Evolutionary conservation across 2,329 filamentous ascomycete species (phyloP).

Genomic region (Fusarium longipes): DNA sequence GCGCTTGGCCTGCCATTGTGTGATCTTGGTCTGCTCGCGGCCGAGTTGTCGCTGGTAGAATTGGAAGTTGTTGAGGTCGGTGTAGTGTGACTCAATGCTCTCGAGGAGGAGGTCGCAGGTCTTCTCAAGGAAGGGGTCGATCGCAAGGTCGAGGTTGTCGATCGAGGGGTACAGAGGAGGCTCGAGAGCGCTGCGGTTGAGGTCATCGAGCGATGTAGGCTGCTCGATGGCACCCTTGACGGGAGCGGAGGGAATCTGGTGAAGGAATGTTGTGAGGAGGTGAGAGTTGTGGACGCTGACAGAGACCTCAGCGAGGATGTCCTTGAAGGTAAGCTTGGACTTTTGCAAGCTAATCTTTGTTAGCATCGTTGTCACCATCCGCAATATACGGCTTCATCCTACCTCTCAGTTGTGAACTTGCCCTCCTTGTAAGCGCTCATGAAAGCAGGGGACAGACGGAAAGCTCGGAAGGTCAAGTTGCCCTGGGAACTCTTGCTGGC

Average conservation of each 20-base stretch:
- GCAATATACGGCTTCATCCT: slow-evolving; percentile 50
- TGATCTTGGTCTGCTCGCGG: slow-evolving; percentile 96
- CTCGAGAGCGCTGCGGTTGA: slow-evolving; percentile 72
- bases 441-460: slow-evolving; percentile 87
- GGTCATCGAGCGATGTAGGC: slow-evolving; percentile 81
- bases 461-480: slow-evolving; percentile 87
- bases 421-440: slow-evolving; percentile 94
- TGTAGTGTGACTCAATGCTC: slow-evolving; percentile 97
- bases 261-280: slow-evolving; percentile 92
- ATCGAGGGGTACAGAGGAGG: slow-evolving; percentile 85
- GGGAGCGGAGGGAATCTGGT: slow-evolving; percentile 82
- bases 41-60: slow-evolving; percentile 92
- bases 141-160: slow-evolving; percentile 89
- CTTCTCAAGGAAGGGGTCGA: slow-evolving; percentile 98
- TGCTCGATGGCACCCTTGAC: slow-evolving; percentile 74
- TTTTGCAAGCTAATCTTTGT: slow-evolving; percentile 80
- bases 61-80: slow-evolving; percentile 99
- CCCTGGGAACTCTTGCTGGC: slow-evolving; percentile 95
- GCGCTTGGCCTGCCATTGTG: slow-evolving; percentile 95
- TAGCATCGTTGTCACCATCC: slow-evolving; percentile 8
- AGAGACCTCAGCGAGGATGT: slow-evolving; percentile 91
- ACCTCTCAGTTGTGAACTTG: slow-evolving; percentile 98
- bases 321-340: slow-evolving; percentile 91
- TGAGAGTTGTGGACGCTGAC: slow-evolving; percentile 96
- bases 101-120: slow-evolving; percentile 96